Percentiles rank a stretch among this genome's conserved stretches.
These are phyloP conservation scores for Cladosporium sp. DNA, from an alignment of 2,329 filamentous ascomycete species.

Conservation along the genomic window DNA sequence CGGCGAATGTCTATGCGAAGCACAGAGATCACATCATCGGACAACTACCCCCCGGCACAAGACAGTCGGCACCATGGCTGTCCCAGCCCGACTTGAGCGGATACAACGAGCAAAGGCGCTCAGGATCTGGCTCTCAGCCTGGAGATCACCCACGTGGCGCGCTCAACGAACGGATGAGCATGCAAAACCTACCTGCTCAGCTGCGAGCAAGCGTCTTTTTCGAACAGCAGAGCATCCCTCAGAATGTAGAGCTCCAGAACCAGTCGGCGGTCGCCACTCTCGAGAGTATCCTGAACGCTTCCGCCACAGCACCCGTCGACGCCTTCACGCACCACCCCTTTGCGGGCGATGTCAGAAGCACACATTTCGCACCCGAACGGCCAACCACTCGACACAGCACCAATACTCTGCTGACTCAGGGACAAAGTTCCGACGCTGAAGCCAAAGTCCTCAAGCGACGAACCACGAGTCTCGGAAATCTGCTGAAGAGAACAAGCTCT, in stretches of 20 bases:
- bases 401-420: constrained; percentile 12
- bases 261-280: constrained; percentile 85
- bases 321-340: constrained; percentile 90
- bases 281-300: constrained; percentile 88
- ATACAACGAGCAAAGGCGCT: neutral
- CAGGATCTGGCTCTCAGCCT: constrained; percentile 15
- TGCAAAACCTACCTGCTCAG: constrained; percentile 61
- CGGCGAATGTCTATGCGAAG: constrained; percentile 60
- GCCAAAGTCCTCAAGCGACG: constrained; percentile 13
- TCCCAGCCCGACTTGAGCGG: neutral
- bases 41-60: constrained; percentile 34
- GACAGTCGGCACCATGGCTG: constrained; percentile 44
- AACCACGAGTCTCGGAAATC: constrained; percentile 12
- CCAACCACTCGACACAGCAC: constrained; percentile 24
- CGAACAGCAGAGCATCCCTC: constrained; percentile 58
- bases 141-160: constrained; percentile 19
- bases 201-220: constrained; percentile 91
- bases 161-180: constrained; percentile 33
- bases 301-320: constrained; percentile 78
- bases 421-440: constrained; percentile 1
- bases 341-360: constrained; percentile 68
- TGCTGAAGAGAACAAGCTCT: constrained; percentile 11
- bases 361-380: constrained; percentile 61
- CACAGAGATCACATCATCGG: constrained; percentile 69
- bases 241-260: constrained; percentile 58